Percentiles rank a stretch among this genome's conserved stretches.
Evolutionary conservation across 2,329 filamentous ascomycete species (phyloP).

Genomic region (Cladosporium phlei): DNA sequence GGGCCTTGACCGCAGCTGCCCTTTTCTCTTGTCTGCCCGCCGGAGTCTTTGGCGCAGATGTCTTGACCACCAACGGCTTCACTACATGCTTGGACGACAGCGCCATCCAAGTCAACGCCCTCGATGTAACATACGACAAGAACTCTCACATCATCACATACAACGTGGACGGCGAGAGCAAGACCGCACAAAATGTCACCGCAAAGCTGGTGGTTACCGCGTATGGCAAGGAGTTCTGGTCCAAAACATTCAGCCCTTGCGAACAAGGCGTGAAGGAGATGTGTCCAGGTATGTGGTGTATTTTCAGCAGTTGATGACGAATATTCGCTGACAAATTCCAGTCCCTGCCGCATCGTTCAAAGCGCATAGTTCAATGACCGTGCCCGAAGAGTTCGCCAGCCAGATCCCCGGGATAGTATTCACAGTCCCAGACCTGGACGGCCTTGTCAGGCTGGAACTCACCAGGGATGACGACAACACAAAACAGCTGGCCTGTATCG

Average conservation of each 20-base stretch:
- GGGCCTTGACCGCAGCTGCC: constrained; percentile 24
- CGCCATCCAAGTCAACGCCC: constrained; percentile 64
- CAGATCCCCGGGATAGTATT: constrained; percentile 87
- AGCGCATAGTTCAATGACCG: constrained; percentile 65
- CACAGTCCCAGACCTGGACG: constrained; percentile 82
- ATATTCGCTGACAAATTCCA: constrained; percentile 30
- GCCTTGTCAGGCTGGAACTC: constrained; percentile 74
- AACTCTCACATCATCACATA: constrained; percentile 69
- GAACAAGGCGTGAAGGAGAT: constrained; percentile 62
- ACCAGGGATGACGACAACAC: constrained; percentile 56
- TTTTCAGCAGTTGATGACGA: no score
- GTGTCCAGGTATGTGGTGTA: constrained; percentile 76
- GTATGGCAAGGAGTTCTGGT: constrained; percentile 78
- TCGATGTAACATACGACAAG: constrained; percentile 76
- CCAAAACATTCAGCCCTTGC: constrained; percentile 80
- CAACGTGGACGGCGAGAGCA: constrained; percentile 74
- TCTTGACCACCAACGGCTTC: constrained; percentile 78
- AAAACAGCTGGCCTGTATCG: constrained; percentile 70
- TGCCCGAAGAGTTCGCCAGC: constrained; percentile 66
- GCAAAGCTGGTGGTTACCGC: constrained; percentile 72
- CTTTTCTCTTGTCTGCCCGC: constrained; percentile 35
- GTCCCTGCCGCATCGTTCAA: constrained; percentile 71
- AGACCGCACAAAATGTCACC: constrained; percentile 70
- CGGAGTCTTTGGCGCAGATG: constrained; percentile 58
- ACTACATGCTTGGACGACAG: constrained; percentile 60